Conservation (phyloP, 2,329 filamentous ascomycete species). For the Helotiales sp. region DNA sequence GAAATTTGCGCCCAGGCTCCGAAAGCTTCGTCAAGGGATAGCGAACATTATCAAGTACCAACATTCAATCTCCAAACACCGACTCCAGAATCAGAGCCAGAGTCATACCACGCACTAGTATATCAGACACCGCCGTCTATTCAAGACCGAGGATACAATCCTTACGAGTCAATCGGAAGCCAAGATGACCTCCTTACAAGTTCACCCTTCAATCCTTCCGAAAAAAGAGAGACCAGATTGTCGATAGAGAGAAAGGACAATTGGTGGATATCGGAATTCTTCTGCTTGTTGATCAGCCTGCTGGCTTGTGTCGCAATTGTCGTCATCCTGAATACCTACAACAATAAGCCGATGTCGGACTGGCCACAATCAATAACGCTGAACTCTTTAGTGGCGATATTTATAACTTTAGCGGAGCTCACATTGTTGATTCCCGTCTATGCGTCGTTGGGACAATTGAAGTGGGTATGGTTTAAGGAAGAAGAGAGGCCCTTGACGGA, state of each 20-base stretch:
- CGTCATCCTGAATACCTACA: conserved; percentile 32
- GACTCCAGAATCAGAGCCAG: background rate
- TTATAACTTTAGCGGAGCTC: conserved; percentile 34
- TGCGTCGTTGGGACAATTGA: conserved; percentile 36
- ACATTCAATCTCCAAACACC: too few species aligned
- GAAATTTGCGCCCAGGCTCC: too few species aligned
- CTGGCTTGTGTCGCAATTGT: conserved; percentile 38
- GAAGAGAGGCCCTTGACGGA: conserved; percentile 32
- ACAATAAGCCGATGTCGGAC: conserved; percentile 32
- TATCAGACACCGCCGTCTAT: background rate
- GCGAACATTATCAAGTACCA: too few species aligned
- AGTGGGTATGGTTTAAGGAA: conserved; percentile 37
- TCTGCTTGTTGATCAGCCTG: conserved; percentile 32
- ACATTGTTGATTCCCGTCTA: conserved; percentile 34
- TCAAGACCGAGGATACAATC: background rate
- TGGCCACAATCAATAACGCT: conserved; percentile 37
- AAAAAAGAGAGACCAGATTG: background rate
- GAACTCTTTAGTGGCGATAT: conserved; percentile 36
- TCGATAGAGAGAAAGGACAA: background rate
- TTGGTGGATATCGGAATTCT: conserved; percentile 9
- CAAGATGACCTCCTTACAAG: background rate
- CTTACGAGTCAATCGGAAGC: background rate
- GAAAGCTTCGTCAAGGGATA: too few species aligned
- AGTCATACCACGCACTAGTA: background rate
- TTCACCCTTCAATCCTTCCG: background rate